Conservation (phyloP, 148 eudicot species). For the Spergularia bocconei region DNA sequence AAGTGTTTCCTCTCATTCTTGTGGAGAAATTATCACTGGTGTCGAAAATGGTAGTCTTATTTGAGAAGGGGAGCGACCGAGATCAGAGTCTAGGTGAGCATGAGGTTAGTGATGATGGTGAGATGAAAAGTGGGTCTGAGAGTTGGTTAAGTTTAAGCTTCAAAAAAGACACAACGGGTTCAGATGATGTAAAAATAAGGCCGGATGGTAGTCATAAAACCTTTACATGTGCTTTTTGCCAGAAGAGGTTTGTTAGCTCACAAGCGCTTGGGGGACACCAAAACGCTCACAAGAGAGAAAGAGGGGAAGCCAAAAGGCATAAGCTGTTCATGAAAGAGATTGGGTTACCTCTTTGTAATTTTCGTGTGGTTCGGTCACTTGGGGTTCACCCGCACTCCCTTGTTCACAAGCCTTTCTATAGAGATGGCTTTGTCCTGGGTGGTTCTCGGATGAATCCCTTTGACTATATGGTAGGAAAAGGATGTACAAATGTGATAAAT, state of each 20-base stretch:
- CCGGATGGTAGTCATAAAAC: constrained; percentile 11
- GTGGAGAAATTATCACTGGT: neutral
- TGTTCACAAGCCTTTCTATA: constrained; percentile 19
- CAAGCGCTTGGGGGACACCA: constrained; percentile 39
- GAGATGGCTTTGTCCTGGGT: constrained; percentile 13
- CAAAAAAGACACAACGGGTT: constrained; percentile 7
- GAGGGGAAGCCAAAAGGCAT: constrained; percentile 35
- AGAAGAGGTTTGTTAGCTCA: constrained; percentile 28
- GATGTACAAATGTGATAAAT: neutral
- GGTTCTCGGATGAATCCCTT: constrained; percentile 16
- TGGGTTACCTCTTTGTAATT: constrained; percentile 2
- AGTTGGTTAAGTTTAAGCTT: constrained; percentile 31
- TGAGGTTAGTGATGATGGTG: neutral
- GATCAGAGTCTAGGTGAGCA: neutral
- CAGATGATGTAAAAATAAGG: neutral
- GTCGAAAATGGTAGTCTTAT: constrained; percentile 23
- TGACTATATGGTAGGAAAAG: constrained; percentile 1
- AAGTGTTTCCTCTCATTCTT: neutral
- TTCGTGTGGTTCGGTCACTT: constrained; percentile 17
- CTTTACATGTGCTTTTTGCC: constrained; percentile 25
- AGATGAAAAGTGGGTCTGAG: constrained; percentile 3
- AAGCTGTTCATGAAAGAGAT: constrained; percentile 30
- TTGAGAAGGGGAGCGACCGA: constrained; percentile 13
- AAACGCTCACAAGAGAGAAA: constrained; percentile 35
- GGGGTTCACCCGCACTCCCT: constrained; percentile 36